These are phyloP conservation scores for Fraxinus sp. DNA, from an alignment of 305 asterid genomes.

Conservation along the genomic window DNA sequence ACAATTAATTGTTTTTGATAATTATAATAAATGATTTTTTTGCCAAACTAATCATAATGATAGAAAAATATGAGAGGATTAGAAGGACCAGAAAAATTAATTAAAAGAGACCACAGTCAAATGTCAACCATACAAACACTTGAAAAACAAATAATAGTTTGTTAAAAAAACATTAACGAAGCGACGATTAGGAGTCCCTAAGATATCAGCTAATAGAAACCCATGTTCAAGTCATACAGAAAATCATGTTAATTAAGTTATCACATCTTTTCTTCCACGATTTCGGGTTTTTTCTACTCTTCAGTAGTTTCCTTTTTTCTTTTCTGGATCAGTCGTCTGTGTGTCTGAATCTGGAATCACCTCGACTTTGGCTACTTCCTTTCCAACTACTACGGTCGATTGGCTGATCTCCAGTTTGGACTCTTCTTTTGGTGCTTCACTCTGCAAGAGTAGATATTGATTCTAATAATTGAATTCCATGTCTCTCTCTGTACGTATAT, in stretches of 20 bases:
- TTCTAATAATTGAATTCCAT: background rate
- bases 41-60: background rate
- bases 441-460: constrained; percentile 10
- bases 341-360: background rate
- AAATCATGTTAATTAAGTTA: background rate
- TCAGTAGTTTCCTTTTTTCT: background rate
- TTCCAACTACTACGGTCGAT: background rate
- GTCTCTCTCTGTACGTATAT: background rate
- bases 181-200: background rate
- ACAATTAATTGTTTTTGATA: background rate
- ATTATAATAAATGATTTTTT: background rate
- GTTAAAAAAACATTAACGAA: background rate
- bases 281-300: constrained; percentile 22
- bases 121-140: background rate
- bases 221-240: constrained; percentile 2
- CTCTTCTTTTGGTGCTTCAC: constrained; percentile 28
- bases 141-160: background rate
- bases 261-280: constrained; percentile 17
- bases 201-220: background rate
- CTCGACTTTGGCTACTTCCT: background rate
- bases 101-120: background rate
- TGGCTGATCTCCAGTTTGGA: constrained; percentile 4
- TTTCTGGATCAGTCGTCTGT: background rate
- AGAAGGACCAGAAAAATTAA: background rate
- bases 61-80: background rate